Evolutionary conservation across 305 asterid genomes (phyloP).

Genomic region (Solanum hybrid): DNA sequence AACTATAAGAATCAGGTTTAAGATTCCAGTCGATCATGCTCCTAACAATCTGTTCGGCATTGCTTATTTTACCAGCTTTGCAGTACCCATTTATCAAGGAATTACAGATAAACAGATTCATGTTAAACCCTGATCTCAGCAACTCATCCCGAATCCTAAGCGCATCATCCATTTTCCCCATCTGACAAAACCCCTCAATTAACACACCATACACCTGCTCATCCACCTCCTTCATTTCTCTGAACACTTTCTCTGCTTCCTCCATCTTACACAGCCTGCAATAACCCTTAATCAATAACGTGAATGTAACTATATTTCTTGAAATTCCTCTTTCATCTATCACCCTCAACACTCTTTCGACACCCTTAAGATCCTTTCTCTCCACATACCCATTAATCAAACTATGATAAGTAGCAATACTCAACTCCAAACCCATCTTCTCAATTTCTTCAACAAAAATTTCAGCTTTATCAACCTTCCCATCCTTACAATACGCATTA

Average conservation of each 20-base stretch:
- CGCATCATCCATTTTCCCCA: constrained; percentile 73
- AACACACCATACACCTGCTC: constrained; percentile 60
- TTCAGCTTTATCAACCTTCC: constrained; percentile 45
- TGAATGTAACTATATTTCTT: constrained; percentile 52
- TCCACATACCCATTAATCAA: constrained; percentile 72
- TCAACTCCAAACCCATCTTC: constrained; percentile 43
- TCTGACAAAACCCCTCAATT: constrained; percentile 64
- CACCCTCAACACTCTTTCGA: constrained; percentile 39
- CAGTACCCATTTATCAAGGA: constrained; percentile 75
- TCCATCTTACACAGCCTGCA: constrained; percentile 58
- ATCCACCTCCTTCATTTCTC: constrained; percentile 58
- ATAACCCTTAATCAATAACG: constrained; percentile 68
- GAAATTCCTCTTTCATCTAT: constrained; percentile 41
- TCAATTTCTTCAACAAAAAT: constrained; percentile 57
- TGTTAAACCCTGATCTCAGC: constrained; percentile 47
- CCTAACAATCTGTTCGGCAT: constrained; percentile 41
- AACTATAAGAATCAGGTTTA: constrained; percentile 73
- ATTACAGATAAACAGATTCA: constrained; percentile 56
- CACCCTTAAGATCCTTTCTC: constrained; percentile 49
- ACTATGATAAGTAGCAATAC: constrained; percentile 59
- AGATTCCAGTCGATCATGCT: constrained; percentile 40
- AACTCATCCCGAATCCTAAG: constrained; percentile 58
- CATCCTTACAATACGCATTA: constrained; percentile 70
- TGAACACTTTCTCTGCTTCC: constrained; percentile 50
- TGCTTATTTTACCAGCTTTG: constrained; percentile 48